phyloP scores from a whole-genome alignment of 106 monocot species.

The Dendrobium catenatum region DNA sequence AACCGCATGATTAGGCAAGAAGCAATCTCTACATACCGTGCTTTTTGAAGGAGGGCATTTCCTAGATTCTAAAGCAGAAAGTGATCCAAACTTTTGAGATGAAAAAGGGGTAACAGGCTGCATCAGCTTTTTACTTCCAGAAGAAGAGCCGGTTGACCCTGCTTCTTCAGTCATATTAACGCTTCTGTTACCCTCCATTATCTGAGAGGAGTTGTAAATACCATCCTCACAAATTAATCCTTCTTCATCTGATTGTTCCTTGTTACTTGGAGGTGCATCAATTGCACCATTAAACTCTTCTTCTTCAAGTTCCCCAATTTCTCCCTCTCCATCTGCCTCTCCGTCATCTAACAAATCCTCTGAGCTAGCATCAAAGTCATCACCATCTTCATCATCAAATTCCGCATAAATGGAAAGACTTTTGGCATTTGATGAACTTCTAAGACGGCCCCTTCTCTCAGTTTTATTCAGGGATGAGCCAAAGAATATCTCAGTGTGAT shows the following conservation, averaged over 20 bases:
- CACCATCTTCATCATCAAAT: constrained; percentile 69
- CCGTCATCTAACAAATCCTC: constrained; percentile 42
- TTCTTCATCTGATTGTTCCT: constrained; percentile 54
- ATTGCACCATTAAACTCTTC: constrained; percentile 40
- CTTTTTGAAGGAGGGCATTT: constrained; percentile 40
- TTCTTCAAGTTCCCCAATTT: constrained; percentile 60
- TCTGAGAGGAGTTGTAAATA: constrained; percentile 25
- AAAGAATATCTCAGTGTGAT: constrained; percentile 17
- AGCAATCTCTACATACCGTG: constrained; percentile 27
- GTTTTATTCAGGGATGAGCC: constrained; percentile 28
- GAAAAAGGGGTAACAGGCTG: constrained; percentile 43
- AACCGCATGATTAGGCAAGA: neutral
- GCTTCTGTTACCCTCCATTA: constrained; percentile 20
- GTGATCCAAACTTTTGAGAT: constrained; percentile 78
- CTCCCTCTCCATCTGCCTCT: constrained; percentile 43
- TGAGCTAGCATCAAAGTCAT: constrained; percentile 61
- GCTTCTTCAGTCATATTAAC: constrained; percentile 46
- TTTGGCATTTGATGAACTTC: constrained; percentile 11
- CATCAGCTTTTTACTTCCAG: constrained; percentile 47
- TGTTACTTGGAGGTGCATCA: constrained; percentile 26
- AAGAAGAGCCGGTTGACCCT: constrained; percentile 74
- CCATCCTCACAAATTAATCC: constrained; percentile 24
- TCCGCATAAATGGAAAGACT: constrained; percentile 54
- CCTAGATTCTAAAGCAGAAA: constrained; percentile 78
- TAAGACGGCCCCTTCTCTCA: constrained; percentile 56